These are phyloP conservation scores for Quercus dentata DNA, from an alignment of 306 rosid genomes.

Conservation along the genomic window DNA sequence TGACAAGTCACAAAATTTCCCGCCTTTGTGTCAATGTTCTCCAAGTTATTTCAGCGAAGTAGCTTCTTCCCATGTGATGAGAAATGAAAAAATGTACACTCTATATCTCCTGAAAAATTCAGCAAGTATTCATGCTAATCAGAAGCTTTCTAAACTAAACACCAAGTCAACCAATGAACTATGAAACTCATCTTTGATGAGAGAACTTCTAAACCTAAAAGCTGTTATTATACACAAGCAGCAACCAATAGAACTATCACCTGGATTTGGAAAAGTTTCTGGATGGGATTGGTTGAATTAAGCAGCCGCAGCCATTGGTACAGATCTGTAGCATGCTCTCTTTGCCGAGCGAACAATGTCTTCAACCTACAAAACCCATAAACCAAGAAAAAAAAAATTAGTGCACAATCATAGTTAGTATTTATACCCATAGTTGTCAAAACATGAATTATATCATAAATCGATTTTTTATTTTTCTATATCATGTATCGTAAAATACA, in stretches of 20 bases:
- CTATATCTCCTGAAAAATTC: constrained; percentile 40
- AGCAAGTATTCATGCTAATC: constrained; percentile 18
- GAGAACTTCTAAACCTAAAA: not conserved
- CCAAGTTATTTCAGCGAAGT: constrained; percentile 55
- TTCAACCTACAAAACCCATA: constrained; percentile 60
- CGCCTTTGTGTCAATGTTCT: constrained; percentile 26
- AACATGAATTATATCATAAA: not conserved
- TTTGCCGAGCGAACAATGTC: constrained; percentile 96
- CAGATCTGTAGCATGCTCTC: constrained; percentile 86
- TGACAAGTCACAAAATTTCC: constrained; percentile 27
- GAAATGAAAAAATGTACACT: constrained; percentile 38
- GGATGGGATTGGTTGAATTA: constrained; percentile 27
- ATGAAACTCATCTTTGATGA: not conserved
- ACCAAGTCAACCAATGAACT: not conserved
- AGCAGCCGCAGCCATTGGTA: constrained; percentile 67
- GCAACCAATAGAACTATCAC: constrained; percentile 33
- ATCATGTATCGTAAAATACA: no score
- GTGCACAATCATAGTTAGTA: not conserved
- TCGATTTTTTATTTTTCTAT: no score
- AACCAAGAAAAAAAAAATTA: constrained; percentile 6
- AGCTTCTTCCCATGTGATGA: constrained; percentile 34
- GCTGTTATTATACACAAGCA: not conserved
- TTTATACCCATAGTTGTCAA: no score
- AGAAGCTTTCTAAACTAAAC: constrained; percentile 8
- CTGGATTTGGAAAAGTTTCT: constrained; percentile 19